Evolutionary conservation across 228 moss, liverwort and hornwort species (phyloP).

Genomic region (Sphagnum fallax): DNA sequence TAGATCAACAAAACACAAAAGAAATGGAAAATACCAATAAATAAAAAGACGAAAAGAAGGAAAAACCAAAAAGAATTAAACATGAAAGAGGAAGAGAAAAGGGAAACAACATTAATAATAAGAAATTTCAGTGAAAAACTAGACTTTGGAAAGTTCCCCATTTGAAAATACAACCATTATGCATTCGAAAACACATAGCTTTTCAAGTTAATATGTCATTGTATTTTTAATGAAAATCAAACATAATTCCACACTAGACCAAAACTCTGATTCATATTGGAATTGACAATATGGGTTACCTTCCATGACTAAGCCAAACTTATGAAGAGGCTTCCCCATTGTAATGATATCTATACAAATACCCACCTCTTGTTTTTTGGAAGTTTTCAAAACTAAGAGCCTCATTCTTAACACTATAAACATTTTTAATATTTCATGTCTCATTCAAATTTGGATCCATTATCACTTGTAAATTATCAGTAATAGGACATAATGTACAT

Average conservation of each 20-base stretch:
- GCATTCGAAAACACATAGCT: neutral
- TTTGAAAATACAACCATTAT: neutral
- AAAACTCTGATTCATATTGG: neutral
- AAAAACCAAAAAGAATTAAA: too few species aligned
- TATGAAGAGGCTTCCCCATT: constrained; percentile 86
- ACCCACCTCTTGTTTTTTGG: constrained; percentile 61
- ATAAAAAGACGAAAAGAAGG: too few species aligned
- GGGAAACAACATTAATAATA: too few species aligned
- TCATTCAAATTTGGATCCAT: constrained; percentile 56
- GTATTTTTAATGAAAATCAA: neutral
- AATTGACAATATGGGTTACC: constrained; percentile 12
- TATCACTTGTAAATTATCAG: constrained; percentile 42
- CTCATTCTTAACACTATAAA: constrained; percentile 14
- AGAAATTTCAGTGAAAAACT: too few species aligned
- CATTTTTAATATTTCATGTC: constrained; percentile 14
- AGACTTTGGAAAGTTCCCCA: too few species aligned
- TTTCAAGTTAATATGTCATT: neutral
- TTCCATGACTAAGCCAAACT: constrained; percentile 87
- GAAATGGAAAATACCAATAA: too few species aligned
- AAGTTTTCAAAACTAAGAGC: constrained; percentile 47
- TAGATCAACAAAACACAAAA: too few species aligned
- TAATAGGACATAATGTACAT: constrained; percentile 83
- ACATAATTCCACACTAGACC: neutral
- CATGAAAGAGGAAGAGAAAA: too few species aligned
- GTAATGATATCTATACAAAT: constrained; percentile 80